A percentile compares a stretch with the other conserved stretches of the same genome.
These are phyloP conservation scores for Verticillium dahliae DNA, from an alignment of 2,329 filamentous ascomycete species.

Conservation along the genomic window DNA sequence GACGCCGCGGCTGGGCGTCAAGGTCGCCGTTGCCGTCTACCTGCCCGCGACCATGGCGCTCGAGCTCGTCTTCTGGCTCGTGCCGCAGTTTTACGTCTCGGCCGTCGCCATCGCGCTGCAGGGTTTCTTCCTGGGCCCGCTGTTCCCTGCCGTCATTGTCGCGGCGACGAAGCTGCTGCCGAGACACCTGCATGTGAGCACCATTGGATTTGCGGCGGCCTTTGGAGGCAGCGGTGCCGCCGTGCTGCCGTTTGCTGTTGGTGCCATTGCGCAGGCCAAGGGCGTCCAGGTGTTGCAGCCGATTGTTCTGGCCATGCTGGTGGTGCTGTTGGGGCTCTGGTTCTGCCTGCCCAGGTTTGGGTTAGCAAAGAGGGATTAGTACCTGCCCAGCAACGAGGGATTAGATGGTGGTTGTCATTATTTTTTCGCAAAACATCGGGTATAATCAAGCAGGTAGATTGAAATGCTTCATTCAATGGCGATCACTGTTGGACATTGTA, in stretches of 20 bases:
- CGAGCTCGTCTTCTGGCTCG: conserved; percentile 73
- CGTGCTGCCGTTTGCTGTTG: conserved; percentile 58
- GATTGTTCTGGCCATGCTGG: conserved; percentile 45
- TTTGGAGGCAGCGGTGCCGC: conserved; percentile 70
- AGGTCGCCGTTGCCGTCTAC: conserved; percentile 56
- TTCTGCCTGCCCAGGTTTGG: conserved; percentile 32
- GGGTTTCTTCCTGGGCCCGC: conserved; percentile 73
- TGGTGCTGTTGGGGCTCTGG: conserved; percentile 37
- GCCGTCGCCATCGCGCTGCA: conserved; percentile 65
- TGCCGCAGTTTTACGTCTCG: conserved; percentile 70
- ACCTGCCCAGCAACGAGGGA: background rate
- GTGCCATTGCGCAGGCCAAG: conserved; percentile 53
- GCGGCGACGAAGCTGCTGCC: conserved; percentile 65
- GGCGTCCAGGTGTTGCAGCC: conserved; percentile 52
- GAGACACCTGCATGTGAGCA: conserved; percentile 64
- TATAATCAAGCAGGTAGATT: too few species aligned
- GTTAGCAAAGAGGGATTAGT: conserved; percentile 22
- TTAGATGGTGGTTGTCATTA: background rate
- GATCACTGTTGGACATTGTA: too few species aligned
- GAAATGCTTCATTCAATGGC: too few species aligned
- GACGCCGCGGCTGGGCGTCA: conserved; percentile 66
- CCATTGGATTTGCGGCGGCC: conserved; percentile 71
- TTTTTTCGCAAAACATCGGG: background rate
- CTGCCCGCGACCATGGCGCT: conserved; percentile 56
- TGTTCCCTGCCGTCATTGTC: conserved; percentile 69